Evolutionary conservation across 2,329 filamentous ascomycete genomes (phyloP), one percentile per base, ranked within the genome.

Genomic region (Pseudovirgaria hyperparasitica): DNA sequence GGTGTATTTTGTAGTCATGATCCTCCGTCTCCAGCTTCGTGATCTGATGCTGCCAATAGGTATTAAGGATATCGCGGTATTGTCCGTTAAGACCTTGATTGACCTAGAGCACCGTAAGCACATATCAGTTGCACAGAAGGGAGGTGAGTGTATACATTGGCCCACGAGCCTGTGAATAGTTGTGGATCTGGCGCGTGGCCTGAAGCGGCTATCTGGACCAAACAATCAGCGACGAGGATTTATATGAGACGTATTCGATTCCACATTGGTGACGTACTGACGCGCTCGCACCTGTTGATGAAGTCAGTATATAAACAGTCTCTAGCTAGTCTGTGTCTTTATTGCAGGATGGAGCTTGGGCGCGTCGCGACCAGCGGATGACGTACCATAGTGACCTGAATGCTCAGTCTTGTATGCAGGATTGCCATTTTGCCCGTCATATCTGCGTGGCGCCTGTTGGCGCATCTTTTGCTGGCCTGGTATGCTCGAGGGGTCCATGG

Each of bases 31-130:
- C 90, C 32, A 98, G 73, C 53, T 92, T 85, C 40, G 79, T 87
- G 60, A 98, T 93, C 36, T 86, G 90, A 49, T 98, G 87, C 57
- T 98, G 90, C 90, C 90, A 98, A 62, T 98, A 98, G 5, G 87
- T 94, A 22, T 92, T 94, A 43, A 98, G 67, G 46, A 96, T 94
- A 54, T 98, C 90, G 53, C 92, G 87, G 56, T 94, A 93, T 36
- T 80, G 79, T 35, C 85, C 86, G 32, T 77, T 81, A 25, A 98
- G 69, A 26, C 90, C 90, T 69, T 98, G 90, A 49, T 92, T 92
- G 39, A 96, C 84, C 82, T 92, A 46, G 27, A 30, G 19, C 17
- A 27, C 21, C 25, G 32, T 55, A 31, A 57, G 46, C 35, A 26
- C 19, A 22, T 20, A 19, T 6, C 11, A 30, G 15, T 19, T 17